Percentiles rank a stretch among this genome's conserved stretches.
These are phyloP conservation scores for Suillus spraguei DNA, from an alignment of 768 basidiomycete species.

Conservation along the genomic window DNA sequence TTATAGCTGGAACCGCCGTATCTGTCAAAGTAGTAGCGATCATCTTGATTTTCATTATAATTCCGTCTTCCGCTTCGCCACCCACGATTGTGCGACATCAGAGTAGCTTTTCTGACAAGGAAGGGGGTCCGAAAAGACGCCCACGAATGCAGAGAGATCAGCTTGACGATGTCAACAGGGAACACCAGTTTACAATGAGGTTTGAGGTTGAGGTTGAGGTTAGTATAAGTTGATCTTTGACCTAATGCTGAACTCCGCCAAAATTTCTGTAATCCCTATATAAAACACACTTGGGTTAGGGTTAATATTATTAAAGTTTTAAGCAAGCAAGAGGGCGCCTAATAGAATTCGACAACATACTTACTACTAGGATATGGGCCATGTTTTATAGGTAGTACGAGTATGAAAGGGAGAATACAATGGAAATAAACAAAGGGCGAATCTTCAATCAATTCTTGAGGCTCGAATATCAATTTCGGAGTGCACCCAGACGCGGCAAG, in stretches of 20 bases:
- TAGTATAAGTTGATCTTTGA: neutral
- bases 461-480: no score
- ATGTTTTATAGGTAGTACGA: neutral
- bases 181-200: neutral
- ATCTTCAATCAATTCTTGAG: no score
- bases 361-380: neutral
- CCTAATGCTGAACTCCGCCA: neutral
- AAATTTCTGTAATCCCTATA: neutral
- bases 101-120: neutral
- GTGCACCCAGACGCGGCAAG: no score
- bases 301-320: no score
- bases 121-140: neutral
- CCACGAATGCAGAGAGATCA: neutral
- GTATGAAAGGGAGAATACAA: neutral
- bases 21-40: neutral
- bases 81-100: conserved; percentile 1
- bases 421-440: neutral
- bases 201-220: no score
- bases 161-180: neutral
- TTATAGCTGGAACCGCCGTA: neutral
- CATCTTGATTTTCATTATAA: conserved; percentile 1
- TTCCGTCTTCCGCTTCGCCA: neutral
- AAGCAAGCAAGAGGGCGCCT: neutral
- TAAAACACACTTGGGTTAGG: neutral
- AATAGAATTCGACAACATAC: neutral